A percentile compares a stretch with the other conserved stretches of the same genome.
phyloP scores from a whole-genome alignment of 2,329 filamentous ascomycete genomes.

The Aspergillus latus region DNA sequence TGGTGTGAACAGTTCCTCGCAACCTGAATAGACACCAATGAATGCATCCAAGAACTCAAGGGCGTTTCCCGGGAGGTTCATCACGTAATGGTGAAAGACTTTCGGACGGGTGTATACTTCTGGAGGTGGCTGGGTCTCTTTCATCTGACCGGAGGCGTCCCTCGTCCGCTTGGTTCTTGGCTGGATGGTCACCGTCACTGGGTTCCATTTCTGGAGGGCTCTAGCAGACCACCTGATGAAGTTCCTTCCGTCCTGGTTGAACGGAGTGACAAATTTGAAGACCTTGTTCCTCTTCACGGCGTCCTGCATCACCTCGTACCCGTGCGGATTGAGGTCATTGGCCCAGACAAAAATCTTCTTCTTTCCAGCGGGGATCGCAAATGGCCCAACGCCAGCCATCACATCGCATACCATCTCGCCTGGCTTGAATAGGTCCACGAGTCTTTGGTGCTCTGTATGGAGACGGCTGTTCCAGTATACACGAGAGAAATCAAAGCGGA shows the following conservation, averaged over 20 bases:
- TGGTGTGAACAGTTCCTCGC: constrained; percentile 65
- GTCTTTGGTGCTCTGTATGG: constrained; percentile 80
- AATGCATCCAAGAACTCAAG: constrained; percentile 78
- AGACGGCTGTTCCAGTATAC: constrained; percentile 98
- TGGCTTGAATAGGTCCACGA: constrained; percentile 72
- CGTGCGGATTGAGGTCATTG: constrained; percentile 94
- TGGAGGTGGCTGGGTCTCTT: constrained; percentile 28
- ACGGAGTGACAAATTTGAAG: constrained; percentile 69
- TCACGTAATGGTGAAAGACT: constrained; percentile 89
- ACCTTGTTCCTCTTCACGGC: constrained; percentile 80
- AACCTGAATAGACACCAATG: constrained; percentile 75
- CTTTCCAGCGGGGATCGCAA: constrained; percentile 87
- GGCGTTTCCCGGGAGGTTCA: constrained; percentile 93
- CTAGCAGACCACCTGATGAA: constrained; percentile 75
- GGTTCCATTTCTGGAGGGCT: constrained; percentile 45
- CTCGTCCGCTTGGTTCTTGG: constrained; percentile 41
- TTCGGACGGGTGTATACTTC: constrained; percentile 53
- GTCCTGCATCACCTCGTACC: constrained; percentile 68
- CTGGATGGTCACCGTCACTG: constrained; percentile 56
- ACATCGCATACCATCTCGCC: constrained; percentile 93
- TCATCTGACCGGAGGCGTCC: constrained; percentile 28
- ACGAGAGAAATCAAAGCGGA: constrained; percentile 89
- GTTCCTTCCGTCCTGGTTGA: constrained; percentile 75
- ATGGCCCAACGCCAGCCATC: constrained; percentile 96
- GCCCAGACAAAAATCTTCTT: constrained; percentile 91